These are phyloP conservation scores for Taiozyma sp. DNA, from an alignment of 1,139 yeast species.

Conservation along the genomic window DNA sequence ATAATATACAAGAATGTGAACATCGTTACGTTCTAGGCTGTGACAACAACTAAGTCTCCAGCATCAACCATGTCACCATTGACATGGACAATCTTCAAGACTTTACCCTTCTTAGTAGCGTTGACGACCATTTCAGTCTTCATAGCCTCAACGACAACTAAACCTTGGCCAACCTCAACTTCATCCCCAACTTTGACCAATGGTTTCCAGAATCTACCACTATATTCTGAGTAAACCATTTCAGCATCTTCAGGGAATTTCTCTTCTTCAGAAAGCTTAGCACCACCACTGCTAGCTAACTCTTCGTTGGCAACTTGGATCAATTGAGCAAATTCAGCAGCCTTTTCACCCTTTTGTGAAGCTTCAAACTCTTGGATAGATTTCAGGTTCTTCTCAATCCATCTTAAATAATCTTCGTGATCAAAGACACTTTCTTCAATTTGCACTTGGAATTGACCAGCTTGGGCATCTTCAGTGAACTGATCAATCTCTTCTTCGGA, in stretches of 20 bases:
- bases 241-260: slow-evolving; percentile 71
- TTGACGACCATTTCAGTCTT: slow-evolving; percentile 92
- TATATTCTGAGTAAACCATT: slow-evolving; percentile 85
- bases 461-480: slow-evolving; percentile 67
- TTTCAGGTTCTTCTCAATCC: slow-evolving; percentile 70
- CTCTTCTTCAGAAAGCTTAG: slow-evolving; percentile 40
- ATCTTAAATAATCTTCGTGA: slow-evolving; percentile 68
- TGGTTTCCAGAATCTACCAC: slow-evolving; percentile 97
- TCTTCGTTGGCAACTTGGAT: slow-evolving; percentile 84
- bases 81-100: slow-evolving; percentile 67
- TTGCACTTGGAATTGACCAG: slow-evolving; percentile 76
- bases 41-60: slow-evolving; percentile 87
- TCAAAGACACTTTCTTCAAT: slow-evolving; percentile 78
- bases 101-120: slow-evolving; percentile 72
- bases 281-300: slow-evolving; percentile 45
- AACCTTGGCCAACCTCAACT: slow-evolving; percentile 71
- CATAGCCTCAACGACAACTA: slow-evolving; percentile 95
- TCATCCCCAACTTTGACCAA: slow-evolving; percentile 76
- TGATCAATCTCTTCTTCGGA: slow-evolving; percentile 75
- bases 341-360: slow-evolving; percentile 71
- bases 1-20: neutral
- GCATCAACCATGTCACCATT: slow-evolving; percentile 97
- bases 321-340: slow-evolving; percentile 77
- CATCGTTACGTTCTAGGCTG: slow-evolving; percentile 1
- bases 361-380: slow-evolving; percentile 69